Percentiles rank a stretch among this genome's conserved stretches.
These are phyloP conservation scores for Magnolia changhungtana DNA, from an alignment of 164 flowering plant genomes.

Conservation along the genomic window DNA sequence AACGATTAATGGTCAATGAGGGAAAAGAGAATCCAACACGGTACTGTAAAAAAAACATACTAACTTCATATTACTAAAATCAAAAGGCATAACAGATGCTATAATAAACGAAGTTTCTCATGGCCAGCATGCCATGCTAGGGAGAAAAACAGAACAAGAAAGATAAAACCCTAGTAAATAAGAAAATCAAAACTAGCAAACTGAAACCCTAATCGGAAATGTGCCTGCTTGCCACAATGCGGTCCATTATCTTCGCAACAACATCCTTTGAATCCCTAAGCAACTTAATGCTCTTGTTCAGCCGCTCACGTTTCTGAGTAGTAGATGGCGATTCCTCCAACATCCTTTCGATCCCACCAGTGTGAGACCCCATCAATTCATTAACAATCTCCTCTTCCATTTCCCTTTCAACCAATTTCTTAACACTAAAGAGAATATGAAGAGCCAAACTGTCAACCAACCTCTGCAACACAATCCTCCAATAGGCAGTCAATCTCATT, in stretches of 20 bases:
- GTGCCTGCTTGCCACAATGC: not conserved
- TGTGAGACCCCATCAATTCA: slow-evolving; percentile 22
- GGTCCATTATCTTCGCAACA: slow-evolving; percentile 7
- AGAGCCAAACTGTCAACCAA: slow-evolving; percentile 26
- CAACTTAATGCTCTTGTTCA: slow-evolving; percentile 25
- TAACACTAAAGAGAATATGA: slow-evolving; percentile 14
- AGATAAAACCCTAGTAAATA: too few species aligned
- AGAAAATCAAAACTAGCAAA: too few species aligned
- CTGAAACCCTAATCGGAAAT: not conserved
- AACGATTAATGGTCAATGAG: too few species aligned
- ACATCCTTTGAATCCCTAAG: slow-evolving; percentile 19
- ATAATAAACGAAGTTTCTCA: too few species aligned
- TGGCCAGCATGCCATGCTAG: too few species aligned
- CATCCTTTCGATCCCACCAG: slow-evolving; percentile 25
- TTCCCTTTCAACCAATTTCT: slow-evolving; percentile 12
- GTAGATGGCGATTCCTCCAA: slow-evolving; percentile 31
- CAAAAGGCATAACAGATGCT: too few species aligned
- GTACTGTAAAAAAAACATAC: too few species aligned
- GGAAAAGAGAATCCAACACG: too few species aligned
- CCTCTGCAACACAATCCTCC: slow-evolving; percentile 32
- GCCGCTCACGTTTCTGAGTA: slow-evolving; percentile 18
- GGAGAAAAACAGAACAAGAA: too few species aligned
- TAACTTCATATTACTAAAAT: too few species aligned
- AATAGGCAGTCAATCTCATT: slow-evolving; percentile 28
- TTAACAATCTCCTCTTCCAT: slow-evolving; percentile 24